These are phyloP conservation scores for Calonectria naviculata DNA, from an alignment of 2,329 filamentous ascomycete genomes.

Conservation along the genomic window DNA sequence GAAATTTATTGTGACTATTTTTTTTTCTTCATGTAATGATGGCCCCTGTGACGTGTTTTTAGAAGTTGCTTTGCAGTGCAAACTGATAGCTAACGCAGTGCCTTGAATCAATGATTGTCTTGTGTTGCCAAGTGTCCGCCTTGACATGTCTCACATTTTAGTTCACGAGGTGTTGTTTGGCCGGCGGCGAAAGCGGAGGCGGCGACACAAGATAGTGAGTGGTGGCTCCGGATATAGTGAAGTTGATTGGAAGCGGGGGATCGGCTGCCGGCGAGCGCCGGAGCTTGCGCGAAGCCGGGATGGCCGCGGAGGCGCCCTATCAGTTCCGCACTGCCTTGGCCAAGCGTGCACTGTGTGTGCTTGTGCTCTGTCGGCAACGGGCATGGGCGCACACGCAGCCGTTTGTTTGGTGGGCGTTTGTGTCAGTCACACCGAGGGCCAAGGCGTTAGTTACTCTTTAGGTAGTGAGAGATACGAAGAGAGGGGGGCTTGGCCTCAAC, in stretches of 20 bases:
- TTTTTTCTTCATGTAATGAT: constrained; percentile 6
- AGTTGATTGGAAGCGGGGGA: background rate
- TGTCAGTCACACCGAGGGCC: background rate
- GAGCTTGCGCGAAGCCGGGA: constrained; percentile 23
- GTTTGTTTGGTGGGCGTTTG: background rate
- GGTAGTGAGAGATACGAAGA: background rate
- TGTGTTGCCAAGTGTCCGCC: background rate
- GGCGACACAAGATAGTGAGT: background rate
- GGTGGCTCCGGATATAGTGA: background rate
- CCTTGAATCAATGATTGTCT: background rate
- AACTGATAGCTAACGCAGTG: background rate
- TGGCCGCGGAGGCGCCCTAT: constrained; percentile 38
- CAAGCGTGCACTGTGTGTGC: background rate
- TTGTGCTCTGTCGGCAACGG: background rate
- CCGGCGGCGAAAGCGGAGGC: constrained; percentile 10
- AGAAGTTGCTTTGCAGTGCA: too few relatives aligned
- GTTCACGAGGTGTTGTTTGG: background rate
- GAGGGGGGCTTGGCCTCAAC: background rate
- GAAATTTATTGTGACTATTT: constrained; percentile 30
- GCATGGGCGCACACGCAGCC: background rate
- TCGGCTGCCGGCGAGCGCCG: constrained; percentile 43
- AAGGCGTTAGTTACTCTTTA: background rate
- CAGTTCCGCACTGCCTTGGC: constrained; percentile 8
- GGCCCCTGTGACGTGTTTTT: too few relatives aligned
- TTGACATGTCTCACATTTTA: background rate